These are phyloP conservation scores for Scheffersomyces quercinus DNA, from an alignment of 1,139 yeast genomes.

Conservation along the genomic window DNA sequence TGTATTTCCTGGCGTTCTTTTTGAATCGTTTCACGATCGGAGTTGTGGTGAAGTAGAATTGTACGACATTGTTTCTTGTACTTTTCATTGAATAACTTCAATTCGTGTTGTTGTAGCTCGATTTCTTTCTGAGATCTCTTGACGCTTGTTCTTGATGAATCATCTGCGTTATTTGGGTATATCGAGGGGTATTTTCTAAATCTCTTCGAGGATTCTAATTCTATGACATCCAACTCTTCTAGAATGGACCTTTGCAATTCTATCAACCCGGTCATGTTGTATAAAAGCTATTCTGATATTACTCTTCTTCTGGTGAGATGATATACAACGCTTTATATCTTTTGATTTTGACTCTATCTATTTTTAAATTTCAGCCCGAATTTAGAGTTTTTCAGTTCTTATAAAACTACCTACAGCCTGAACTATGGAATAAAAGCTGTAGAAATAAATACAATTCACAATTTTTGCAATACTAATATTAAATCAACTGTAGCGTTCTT, in stretches of 20 bases:
- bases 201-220: conserved; percentile 31
- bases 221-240: conserved; percentile 41
- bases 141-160: not conserved
- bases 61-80: conserved; percentile 39
- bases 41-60: conserved; percentile 20
- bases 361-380: too few species aligned
- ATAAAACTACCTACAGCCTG: too few species aligned
- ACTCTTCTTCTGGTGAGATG: too few species aligned
- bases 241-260: conserved; percentile 38
- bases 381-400: too few species aligned
- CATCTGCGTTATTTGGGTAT: not conserved
- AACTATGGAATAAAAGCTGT: too few species aligned
- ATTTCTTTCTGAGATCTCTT: conserved; percentile 47
- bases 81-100: conserved; percentile 51
- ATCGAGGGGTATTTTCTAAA: conserved; percentile 30
- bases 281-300: too few species aligned
- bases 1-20: conserved; percentile 23
- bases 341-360: too few species aligned
- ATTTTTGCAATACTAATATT: too few species aligned
- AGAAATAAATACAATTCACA: too few species aligned
- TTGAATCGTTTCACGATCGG: conserved; percentile 14
- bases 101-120: conserved; percentile 69
- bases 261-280: conserved; percentile 29
- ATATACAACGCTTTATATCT: too few species aligned
- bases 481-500: too few species aligned